Evolutionary conservation across 768 basidiomycete species (phyloP).

Genomic region (Lactarius sanguifluus): DNA sequence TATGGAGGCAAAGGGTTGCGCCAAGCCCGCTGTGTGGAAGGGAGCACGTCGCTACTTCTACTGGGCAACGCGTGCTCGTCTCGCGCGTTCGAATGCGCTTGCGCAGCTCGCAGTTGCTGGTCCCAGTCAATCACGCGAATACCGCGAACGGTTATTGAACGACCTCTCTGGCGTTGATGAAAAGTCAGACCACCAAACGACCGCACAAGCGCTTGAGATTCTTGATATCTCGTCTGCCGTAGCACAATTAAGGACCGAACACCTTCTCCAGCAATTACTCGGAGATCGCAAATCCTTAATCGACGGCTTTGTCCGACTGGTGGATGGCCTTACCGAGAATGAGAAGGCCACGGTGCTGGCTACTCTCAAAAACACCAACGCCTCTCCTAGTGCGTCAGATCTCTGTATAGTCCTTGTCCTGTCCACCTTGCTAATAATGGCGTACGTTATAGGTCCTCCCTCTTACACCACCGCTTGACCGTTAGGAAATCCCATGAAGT

Average conservation of each 20-base stretch:
- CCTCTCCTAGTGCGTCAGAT: conserved; percentile 55
- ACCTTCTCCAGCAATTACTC: conserved; percentile 64
- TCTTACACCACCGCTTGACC: conserved; percentile 36
- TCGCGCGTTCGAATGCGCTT: conserved; percentile 66
- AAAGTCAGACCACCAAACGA: conserved; percentile 52
- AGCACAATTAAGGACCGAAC: conserved; percentile 65
- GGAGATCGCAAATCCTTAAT: conserved; percentile 77
- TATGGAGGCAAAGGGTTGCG: conserved; percentile 98
- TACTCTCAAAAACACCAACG: conserved; percentile 57
- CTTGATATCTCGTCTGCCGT: conserved; percentile 64
- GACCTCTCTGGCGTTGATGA: conserved; percentile 57
- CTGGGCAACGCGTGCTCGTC: conserved; percentile 86
- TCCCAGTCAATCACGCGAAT: conserved; percentile 66
- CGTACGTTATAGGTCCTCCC: conserved; percentile 39
- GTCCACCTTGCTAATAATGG: conserved; percentile 14
- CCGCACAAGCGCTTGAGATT: conserved; percentile 67
- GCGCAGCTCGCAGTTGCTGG: conserved; percentile 65
- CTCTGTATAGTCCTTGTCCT: not conserved
- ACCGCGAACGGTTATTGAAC: conserved; percentile 63
- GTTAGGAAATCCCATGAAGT: conserved; percentile 3
- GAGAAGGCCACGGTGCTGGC: conserved; percentile 62
- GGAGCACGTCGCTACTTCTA: conserved; percentile 88
- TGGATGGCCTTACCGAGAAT: conserved; percentile 71
- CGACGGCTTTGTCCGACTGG: conserved; percentile 68
- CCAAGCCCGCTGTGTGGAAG: conserved; percentile 84